phyloP scores from a whole-genome alignment of 257 asterid species.

The Nicotiana sylvestris region DNA sequence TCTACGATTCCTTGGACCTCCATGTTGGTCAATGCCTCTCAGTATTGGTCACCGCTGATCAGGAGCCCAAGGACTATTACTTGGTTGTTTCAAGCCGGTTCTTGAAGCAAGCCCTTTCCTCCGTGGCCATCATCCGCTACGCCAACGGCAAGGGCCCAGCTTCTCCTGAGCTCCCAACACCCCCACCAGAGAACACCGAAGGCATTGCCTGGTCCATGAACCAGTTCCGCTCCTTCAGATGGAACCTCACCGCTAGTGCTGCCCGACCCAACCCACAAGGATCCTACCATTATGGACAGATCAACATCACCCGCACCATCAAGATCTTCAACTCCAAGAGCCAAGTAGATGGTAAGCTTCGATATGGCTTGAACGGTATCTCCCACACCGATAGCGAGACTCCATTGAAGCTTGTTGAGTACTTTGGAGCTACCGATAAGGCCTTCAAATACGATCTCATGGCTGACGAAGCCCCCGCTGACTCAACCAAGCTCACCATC shows the following conservation, averaged over 20 bases:
- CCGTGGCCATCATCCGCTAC: constrained; percentile 37
- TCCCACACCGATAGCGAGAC: constrained; percentile 44
- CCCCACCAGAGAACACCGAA: constrained; percentile 38
- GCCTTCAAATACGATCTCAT: constrained; percentile 33
- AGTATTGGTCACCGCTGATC: constrained; percentile 42
- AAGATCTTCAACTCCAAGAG: constrained; percentile 30
- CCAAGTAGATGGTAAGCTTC: constrained; percentile 36
- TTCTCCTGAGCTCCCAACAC: constrained; percentile 35
- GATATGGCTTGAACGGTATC: constrained; percentile 43
- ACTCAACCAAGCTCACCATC: constrained; percentile 9
- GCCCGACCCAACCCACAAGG: constrained; percentile 67
- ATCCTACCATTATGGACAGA: constrained; percentile 49
- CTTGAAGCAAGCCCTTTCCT: constrained; percentile 25
- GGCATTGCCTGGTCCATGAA: constrained; percentile 28
- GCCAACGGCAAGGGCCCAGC: constrained; percentile 31
- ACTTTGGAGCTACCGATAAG: constrained; percentile 34
- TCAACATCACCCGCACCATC: constrained; percentile 60
- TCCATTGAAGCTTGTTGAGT: constrained; percentile 52
- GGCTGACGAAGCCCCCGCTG: constrained; percentile 38
- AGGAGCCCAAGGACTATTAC: constrained; percentile 46
- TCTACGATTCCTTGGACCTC: constrained; percentile 44
- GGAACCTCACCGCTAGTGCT: constrained; percentile 55
- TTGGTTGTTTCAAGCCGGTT: constrained; percentile 44
- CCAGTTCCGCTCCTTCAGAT: constrained; percentile 52
- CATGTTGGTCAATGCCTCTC: constrained; percentile 56